Conservation (phyloP, 495 filamentous ascomycete species). For the Xylaria palmicola region DNA sequence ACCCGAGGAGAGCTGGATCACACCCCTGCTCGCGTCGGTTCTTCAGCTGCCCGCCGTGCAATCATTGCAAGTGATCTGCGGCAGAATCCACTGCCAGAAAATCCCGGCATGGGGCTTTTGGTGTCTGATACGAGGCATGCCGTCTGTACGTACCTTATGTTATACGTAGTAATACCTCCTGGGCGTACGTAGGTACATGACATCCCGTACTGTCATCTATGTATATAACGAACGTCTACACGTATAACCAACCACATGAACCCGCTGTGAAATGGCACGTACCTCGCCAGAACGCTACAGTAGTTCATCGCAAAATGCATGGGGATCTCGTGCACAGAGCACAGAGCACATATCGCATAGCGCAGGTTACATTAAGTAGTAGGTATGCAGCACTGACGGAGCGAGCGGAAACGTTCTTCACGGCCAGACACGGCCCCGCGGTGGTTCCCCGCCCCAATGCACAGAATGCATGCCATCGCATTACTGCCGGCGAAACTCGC, state of each 20-base stretch:
- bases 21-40: slow-evolving; percentile 1
- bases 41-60: slow-evolving; percentile 1
- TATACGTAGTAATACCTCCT: too few relatives aligned
- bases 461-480: neutral
- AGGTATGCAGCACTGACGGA: neutral
- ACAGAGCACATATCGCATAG: neutral
- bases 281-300: neutral
- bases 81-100: slow-evolving; percentile 3
- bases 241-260: too few relatives aligned
- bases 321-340: slow-evolving; percentile 12
- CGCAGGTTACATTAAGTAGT: too few relatives aligned
- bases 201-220: too few relatives aligned
- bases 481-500: too few relatives aligned
- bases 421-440: neutral
- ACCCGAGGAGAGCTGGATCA: slow-evolving; percentile 8
- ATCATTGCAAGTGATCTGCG: slow-evolving; percentile 5
- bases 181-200: neutral
- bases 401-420: neutral
- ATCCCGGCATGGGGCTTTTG: slow-evolving; percentile 2
- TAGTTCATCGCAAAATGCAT: slow-evolving; percentile 12
- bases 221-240: too few relatives aligned
- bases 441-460: neutral
- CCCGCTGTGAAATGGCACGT: too few relatives aligned
- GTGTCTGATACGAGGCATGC: slow-evolving; percentile 1
- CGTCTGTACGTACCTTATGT: neutral